Evolutionary conservation across 768 basidiomycete species (phyloP).

Genomic region (Dictyophora rubrovolvata): DNA sequence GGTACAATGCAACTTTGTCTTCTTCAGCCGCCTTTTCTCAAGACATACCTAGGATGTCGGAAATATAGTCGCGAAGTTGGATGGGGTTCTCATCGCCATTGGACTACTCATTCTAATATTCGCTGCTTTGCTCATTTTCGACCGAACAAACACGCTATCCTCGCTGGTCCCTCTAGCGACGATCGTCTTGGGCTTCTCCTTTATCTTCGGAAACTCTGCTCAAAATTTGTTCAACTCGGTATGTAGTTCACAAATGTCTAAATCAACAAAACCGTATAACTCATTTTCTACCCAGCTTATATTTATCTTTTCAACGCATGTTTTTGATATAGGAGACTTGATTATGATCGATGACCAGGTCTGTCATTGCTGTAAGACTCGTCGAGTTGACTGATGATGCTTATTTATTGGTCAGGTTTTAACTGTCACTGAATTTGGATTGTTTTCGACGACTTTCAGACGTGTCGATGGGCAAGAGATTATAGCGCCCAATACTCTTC

Average conservation of each 20-base stretch:
- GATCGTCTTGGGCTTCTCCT: slow-evolving; percentile 73
- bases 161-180: slow-evolving; percentile 75
- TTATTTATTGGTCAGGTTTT: slow-evolving; percentile 21
- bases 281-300: slow-evolving; percentile 43
- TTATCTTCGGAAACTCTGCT: slow-evolving; percentile 77
- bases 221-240: slow-evolving; percentile 72
- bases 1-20: slow-evolving; percentile 24
- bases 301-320: slow-evolving; percentile 78
- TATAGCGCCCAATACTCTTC: slow-evolving; percentile 65
- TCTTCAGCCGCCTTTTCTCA: background rate
- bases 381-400: background rate
- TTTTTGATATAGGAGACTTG: slow-evolving; percentile 77
- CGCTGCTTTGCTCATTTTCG: slow-evolving; percentile 67
- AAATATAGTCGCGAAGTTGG: slow-evolving; percentile 67
- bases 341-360: slow-evolving; percentile 73
- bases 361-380: slow-evolving; percentile 10
- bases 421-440: slow-evolving; percentile 65
- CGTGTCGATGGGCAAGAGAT: slow-evolving; percentile 77
- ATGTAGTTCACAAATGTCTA: slow-evolving; percentile 13
- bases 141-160: slow-evolving; percentile 48
- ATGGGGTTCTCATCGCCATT: slow-evolving; percentile 56
- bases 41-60: slow-evolving; percentile 45
- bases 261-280: background rate
- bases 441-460: slow-evolving; percentile 70
- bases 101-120: slow-evolving; percentile 54